A percentile compares a stretch with the other conserved stretches of the same genome.
Evolutionary conservation across 768 basidiomycete species (phyloP).

Genomic region (Mycena latifolia): DNA sequence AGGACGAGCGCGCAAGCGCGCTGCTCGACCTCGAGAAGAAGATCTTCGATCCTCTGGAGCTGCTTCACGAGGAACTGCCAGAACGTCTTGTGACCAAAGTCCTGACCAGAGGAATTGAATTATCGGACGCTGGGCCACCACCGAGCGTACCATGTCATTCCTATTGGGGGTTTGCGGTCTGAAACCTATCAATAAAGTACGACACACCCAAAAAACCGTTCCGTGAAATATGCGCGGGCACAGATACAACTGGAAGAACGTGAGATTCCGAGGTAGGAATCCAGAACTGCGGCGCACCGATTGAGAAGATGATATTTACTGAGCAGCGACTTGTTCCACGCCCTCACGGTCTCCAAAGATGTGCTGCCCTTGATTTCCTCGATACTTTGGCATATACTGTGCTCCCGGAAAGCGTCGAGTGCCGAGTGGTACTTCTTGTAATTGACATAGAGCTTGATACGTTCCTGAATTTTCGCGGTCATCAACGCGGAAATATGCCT

Average conservation of each 20-base stretch:
- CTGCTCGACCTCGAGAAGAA: constrained; percentile 47
- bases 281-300: constrained; percentile 35
- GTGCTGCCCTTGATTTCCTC: constrained; percentile 43
- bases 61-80: constrained; percentile 49
- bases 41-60: constrained; percentile 44
- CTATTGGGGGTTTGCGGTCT: constrained; percentile 35
- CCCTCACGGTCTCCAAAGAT: constrained; percentile 46
- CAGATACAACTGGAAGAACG: constrained; percentile 48
- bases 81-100: constrained; percentile 55
- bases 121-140: constrained; percentile 20
- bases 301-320: constrained; percentile 49
- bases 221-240: constrained; percentile 52
- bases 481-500: constrained; percentile 11
- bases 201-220: constrained; percentile 54
- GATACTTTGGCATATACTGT: constrained; percentile 40
- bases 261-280: neutral
- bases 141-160: constrained; percentile 48
- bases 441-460: constrained; percentile 50
- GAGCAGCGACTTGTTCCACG: constrained; percentile 47
- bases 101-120: constrained; percentile 44
- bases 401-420: constrained; percentile 44
- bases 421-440: constrained; percentile 50
- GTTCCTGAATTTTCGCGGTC: constrained; percentile 40
- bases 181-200: neutral
- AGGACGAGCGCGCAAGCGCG: constrained; percentile 51